Base-by-base conservation (phyloP, 805 yeast species). In the Sungouiozyma ichnusensis region DNA sequence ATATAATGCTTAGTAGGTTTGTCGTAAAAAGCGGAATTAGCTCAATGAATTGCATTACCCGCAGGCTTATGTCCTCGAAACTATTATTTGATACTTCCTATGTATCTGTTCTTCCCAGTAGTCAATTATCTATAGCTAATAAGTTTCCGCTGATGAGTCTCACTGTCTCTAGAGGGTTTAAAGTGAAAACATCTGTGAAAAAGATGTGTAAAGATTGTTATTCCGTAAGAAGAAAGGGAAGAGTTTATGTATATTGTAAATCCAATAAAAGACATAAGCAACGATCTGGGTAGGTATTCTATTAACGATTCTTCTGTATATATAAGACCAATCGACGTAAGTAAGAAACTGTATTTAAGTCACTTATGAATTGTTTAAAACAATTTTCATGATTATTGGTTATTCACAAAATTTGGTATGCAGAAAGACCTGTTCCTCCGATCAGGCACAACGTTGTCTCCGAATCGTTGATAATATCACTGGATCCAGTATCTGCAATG, bases 251-350 rank as follows among this genome's bases (percentile, higher is more conserved):
- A 33, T 81, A 85, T 60, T 90, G 98, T 72, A 92, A 88, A 63
- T 72, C 92, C 38, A 85, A 88, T 61, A 86, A 87, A 48, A 86
- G 85, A 61, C 97, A 88, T 65, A 88, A 88, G 66, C 97, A 88
- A 65, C 85, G 95, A 64, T 95, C 85, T 64, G 85, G 85, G 52
- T 80, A 61, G 58, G 16, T n/a, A 15, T 7, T 13, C 17, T 13
- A 15, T 6, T 11, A 14, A 3, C 18, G 13, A 18, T 39, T 34
- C 15, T 11, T n/a, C 2, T 19, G 18, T 33, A 31, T 36, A 33
- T 31, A 32, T 36, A 27, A n/a, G n/a, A n/a, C n/a, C n/a, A n/a
- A n/a, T n/a, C n/a, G n/a, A n/a, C n/a, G n/a, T n/a, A n/a, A n/a
- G n/a, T n/a, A n/a, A n/a, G n/a, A n/a, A n/a, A n/a, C n/a, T n/a